Percentiles rank a stretch among this genome's conserved stretches.
Conservation (phyloP, 2,329 filamentous ascomycete species). For the Calonectria honghensis region DNA sequence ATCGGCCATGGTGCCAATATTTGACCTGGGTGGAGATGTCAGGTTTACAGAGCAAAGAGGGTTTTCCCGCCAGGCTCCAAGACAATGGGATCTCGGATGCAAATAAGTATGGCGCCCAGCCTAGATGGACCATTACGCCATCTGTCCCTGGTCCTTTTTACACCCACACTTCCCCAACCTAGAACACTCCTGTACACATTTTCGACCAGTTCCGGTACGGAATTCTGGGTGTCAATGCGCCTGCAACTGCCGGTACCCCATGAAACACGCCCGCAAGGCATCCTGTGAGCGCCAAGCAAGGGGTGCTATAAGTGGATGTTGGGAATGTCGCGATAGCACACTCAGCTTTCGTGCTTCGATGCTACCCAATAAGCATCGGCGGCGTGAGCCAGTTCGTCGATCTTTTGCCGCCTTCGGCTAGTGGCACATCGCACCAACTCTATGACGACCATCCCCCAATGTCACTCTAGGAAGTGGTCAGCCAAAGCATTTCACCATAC, state of each 20-base stretch:
- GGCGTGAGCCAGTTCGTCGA: background rate
- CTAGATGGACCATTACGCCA: slow-evolving; percentile 17
- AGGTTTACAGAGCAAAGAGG: background rate
- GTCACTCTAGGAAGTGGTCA: background rate
- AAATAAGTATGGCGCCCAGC: slow-evolving; percentile 1
- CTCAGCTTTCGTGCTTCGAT: slow-evolving; percentile 26
- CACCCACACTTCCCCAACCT: slow-evolving; percentile 3
- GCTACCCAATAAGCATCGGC: slow-evolving; percentile 11
- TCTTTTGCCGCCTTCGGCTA: background rate
- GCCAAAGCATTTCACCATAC: background rate
- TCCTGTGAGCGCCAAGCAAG: background rate
- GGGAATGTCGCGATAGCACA: slow-evolving; percentile 37
- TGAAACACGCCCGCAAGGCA: background rate
- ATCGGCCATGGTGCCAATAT: slow-evolving; percentile 1
- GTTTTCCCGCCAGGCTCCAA: background rate
- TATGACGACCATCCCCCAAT: background rate
- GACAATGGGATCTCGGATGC: background rate
- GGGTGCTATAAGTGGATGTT: background rate
- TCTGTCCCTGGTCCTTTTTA: slow-evolving; percentile 9
- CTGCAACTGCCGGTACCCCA: slow-evolving; percentile 8
- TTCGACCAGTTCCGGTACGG: background rate
- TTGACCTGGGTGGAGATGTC: background rate
- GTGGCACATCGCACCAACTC: background rate
- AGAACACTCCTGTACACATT: background rate
- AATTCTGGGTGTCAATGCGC: background rate